Conservation (phyloP, 352 stramenopile species). For the Globisporangium iwayamae region DNA sequence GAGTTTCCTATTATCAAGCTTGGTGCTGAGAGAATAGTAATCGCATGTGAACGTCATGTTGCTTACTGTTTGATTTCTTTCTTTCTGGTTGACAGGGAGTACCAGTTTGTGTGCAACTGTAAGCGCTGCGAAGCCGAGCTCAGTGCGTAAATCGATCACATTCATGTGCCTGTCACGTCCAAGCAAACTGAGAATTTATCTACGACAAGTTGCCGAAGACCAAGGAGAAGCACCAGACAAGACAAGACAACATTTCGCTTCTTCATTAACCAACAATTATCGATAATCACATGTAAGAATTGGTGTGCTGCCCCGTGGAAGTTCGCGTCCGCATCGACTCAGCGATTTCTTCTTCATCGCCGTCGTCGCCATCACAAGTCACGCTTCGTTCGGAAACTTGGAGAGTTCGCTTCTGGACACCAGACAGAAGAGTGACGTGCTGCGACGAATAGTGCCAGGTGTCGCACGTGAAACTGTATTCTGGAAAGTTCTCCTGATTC, state of each 20-base stretch:
- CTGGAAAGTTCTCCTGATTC: background rate
- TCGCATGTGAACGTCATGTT: background rate
- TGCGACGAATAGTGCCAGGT: too few relatives aligned
- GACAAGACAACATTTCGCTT: background rate
- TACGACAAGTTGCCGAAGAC: background rate
- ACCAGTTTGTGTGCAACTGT: conserved; percentile 78
- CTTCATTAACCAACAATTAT: background rate
- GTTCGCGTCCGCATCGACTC: too few relatives aligned
- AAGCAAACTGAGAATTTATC: background rate
- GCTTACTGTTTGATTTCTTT: background rate
- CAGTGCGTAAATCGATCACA: conserved; percentile 31
- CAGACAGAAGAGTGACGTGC: background rate
- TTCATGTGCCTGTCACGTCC: background rate
- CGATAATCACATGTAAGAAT: background rate
- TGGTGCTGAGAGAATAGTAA: background rate
- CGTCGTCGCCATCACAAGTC: too few relatives aligned
- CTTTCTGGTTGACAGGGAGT: conserved; percentile 43
- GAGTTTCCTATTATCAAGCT: conserved; percentile 11
- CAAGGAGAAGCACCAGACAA: too few relatives aligned
- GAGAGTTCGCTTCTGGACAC: background rate
- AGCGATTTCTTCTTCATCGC: too few relatives aligned
- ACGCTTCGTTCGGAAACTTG: too few relatives aligned
- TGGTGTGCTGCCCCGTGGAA: too few relatives aligned
- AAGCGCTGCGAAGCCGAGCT: conserved; percentile 59
- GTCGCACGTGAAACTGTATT: too few relatives aligned